Percentiles rank a stretch among this genome's conserved stretches.
Conservation (phyloP, 1,284 basidiomycete species). For the Vanrija sp. region DNA sequence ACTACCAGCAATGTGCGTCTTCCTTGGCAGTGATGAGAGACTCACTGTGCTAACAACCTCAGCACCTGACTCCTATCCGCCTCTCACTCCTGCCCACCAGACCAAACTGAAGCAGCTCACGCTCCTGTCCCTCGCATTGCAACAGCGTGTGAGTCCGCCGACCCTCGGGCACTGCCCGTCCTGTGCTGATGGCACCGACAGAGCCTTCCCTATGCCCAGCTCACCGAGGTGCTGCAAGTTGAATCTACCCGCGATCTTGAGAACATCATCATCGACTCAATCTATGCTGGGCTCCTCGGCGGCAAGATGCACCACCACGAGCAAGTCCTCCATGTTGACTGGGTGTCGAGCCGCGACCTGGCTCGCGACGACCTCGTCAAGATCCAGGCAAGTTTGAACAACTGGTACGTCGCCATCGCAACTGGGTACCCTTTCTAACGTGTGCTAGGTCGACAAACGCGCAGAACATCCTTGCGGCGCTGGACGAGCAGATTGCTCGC, state of each 20-base stretch:
- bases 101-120: constrained; percentile 89
- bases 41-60: constrained; percentile 41
- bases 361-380: constrained; percentile 62
- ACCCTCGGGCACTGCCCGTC: not conserved
- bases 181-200: constrained; percentile 6
- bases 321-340: constrained; percentile 80
- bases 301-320: constrained; percentile 90
- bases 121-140: constrained; percentile 71
- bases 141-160: constrained; percentile 58
- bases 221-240: constrained; percentile 57
- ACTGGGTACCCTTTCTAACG: not conserved
- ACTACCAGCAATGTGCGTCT: constrained; percentile 59
- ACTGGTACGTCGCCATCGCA: constrained; percentile 58
- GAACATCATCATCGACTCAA: constrained; percentile 90
- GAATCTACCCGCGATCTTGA: constrained; percentile 78
- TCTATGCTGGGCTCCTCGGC: constrained; percentile 81
- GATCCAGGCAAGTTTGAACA: constrained; percentile 61
- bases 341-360: constrained; percentile 84
- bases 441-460: constrained; percentile 66
- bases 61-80: constrained; percentile 62
- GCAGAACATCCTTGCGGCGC: constrained; percentile 56
- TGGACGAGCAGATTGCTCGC: constrained; percentile 50
- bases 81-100: constrained; percentile 66
- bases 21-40: not conserved
- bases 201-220: constrained; percentile 30